Evolutionary conservation across 768 basidiomycete genomes (phyloP).

Genomic region (Rhizopogon roseolus): DNA sequence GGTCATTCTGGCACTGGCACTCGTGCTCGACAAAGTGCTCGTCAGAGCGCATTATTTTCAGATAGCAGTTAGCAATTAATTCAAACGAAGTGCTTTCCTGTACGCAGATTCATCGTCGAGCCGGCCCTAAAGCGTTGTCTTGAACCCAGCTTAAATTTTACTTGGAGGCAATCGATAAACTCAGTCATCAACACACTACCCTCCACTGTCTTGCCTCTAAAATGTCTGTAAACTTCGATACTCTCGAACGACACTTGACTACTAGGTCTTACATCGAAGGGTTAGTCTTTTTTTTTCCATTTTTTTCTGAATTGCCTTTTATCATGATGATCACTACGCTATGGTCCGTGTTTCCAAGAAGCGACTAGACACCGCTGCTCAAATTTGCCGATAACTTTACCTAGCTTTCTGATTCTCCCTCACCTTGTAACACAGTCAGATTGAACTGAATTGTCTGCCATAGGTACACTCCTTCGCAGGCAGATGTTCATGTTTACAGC

Average conservation of each 20-base stretch:
- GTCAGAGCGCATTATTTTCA: no score
- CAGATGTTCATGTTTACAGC: constrained; percentile 91
- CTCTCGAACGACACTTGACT: constrained; percentile 84
- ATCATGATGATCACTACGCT: constrained; percentile 66
- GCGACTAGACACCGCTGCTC: constrained; percentile 88
- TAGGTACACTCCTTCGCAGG: constrained; percentile 90
- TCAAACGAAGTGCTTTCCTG: no score
- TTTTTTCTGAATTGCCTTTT: constrained; percentile 3
- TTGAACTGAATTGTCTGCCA: constrained; percentile 10
- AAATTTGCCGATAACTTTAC: constrained; percentile 69
- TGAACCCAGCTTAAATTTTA: constrained; percentile 7
- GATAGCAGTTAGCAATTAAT: no score
- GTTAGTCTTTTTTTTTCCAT: constrained; percentile 45
- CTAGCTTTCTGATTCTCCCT: constrained; percentile 67
- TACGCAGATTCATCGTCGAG: neutral
- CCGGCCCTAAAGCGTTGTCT: constrained; percentile 29
- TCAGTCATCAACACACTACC: constrained; percentile 1
- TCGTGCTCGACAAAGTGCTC: no score
- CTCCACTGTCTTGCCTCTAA: constrained; percentile 11
- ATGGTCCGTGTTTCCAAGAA: constrained; percentile 98
- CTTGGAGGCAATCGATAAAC: constrained; percentile 2
- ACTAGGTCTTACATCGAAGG: constrained; percentile 89
- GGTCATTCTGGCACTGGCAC: no score
- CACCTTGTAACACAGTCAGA: neutral
- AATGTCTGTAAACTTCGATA: constrained; percentile 65